phyloP scores from a whole-genome alignment of 345 rosid genomes.

The Eucalyptus globulus region DNA sequence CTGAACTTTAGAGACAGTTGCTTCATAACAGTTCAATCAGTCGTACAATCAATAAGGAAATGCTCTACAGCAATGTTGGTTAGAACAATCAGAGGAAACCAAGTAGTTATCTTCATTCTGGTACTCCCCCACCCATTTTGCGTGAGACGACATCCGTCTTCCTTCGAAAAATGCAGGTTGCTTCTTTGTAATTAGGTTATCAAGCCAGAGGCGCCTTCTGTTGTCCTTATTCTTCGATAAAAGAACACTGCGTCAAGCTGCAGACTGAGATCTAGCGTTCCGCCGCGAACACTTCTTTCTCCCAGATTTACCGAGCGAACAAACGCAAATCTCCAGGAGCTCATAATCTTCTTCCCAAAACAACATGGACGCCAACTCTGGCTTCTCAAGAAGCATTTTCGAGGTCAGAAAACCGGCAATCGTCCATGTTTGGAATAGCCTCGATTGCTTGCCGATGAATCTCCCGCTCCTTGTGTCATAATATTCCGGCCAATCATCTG shows the following conservation, averaged over 20 bases:
- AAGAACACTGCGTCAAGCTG: not conserved
- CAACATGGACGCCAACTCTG: constrained; percentile 68
- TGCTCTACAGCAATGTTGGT: not conserved
- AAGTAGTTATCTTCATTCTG: not conserved
- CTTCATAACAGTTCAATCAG: not conserved
- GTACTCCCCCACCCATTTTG: not conserved
- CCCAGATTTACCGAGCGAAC: constrained; percentile 42
- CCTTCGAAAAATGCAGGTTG: not conserved
- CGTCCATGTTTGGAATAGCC: constrained; percentile 79
- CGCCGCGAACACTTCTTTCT: constrained; percentile 59
- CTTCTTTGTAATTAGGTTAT: not conserved
- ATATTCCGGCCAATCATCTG: constrained; percentile 85
- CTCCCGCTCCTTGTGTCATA: constrained; percentile 72
- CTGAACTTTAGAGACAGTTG: not conserved
- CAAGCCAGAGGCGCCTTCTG: not conserved
- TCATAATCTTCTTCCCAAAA: constrained; percentile 90
- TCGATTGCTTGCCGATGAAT: constrained; percentile 76
- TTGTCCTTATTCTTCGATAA: not conserved
- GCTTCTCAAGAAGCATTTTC: constrained; percentile 80
- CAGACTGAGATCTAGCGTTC: constrained; percentile 23
- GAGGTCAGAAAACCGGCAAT: constrained; percentile 76
- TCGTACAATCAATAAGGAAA: not conserved
- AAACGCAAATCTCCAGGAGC: constrained; percentile 77
- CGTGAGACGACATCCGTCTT: not conserved
- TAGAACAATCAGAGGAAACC: not conserved